Evolutionary conservation across 2,329 filamentous ascomycete genomes (phyloP).

Genomic region (Aspergillus puulaauensis): DNA sequence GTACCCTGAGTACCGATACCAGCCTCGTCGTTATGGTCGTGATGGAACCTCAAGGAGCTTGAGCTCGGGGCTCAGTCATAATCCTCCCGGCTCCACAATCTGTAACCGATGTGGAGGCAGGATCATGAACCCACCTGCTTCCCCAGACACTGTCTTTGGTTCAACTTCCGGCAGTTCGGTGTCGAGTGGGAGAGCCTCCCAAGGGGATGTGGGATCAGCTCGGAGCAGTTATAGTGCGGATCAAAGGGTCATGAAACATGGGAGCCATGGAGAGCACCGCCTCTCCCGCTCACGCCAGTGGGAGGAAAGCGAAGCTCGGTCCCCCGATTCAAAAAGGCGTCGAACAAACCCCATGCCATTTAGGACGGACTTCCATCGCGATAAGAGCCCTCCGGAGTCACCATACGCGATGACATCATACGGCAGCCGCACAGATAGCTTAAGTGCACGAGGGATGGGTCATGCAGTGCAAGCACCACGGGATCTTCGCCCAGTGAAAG

Average conservation of each 20-base stretch:
- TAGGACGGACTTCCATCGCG: constrained; percentile 41
- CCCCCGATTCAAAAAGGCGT: constrained; percentile 62
- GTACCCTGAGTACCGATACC: constrained; percentile 93
- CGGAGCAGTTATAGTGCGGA: constrained; percentile 24
- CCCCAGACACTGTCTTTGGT: constrained; percentile 42
- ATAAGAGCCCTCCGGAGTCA: constrained; percentile 35
- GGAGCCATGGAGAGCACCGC: constrained; percentile 22
- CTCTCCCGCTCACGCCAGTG: constrained; percentile 26
- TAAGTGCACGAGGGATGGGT: constrained; percentile 33
- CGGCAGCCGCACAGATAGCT: constrained; percentile 41
- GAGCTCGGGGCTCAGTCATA: constrained; percentile 36
- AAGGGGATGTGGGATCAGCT: constrained; percentile 23
- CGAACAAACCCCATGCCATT: constrained; percentile 53
- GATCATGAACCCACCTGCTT: constrained; percentile 47
- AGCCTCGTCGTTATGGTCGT: constrained; percentile 70
- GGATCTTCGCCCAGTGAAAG: constrained; percentile 30
- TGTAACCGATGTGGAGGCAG: constrained; percentile 48
- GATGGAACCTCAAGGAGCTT: constrained; percentile 45
- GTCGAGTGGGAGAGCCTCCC: constrained; percentile 33
- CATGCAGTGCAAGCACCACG: constrained; percentile 59
- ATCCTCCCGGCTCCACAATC: constrained; percentile 36
- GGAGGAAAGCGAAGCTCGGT: constrained; percentile 41
- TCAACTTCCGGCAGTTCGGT: constrained; percentile 25
- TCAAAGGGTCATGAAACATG: constrained; percentile 27
- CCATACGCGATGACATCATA: constrained; percentile 46